These are phyloP conservation scores for Fusarium avenaceum DNA, from an alignment of 2,329 filamentous ascomycete species.

Conservation along the genomic window DNA sequence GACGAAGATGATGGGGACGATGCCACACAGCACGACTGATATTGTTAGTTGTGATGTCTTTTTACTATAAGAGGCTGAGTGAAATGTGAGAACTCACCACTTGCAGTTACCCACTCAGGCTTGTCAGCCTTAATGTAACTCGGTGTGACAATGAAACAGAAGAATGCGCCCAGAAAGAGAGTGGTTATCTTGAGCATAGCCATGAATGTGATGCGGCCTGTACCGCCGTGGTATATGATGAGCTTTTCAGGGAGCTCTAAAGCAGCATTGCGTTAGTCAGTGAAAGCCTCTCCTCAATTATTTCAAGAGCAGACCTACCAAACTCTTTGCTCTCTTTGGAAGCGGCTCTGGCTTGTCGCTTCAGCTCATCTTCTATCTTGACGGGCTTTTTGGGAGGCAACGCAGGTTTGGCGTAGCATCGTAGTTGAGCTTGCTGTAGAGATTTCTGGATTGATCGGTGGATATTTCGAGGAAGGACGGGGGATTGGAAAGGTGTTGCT, in stretches of 20 bases:
- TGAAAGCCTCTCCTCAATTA: neutral
- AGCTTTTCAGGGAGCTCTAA: conserved; percentile 69
- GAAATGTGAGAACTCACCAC: conserved; percentile 52
- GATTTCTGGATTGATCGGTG: conserved; percentile 44
- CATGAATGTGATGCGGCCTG: conserved; percentile 74
- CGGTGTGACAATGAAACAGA: conserved; percentile 73
- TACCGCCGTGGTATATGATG: conserved; percentile 82
- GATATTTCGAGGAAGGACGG: conserved; percentile 30
- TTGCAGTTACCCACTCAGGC: conserved; percentile 52
- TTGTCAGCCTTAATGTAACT: conserved; percentile 63
- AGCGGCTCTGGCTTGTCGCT: conserved; percentile 48
- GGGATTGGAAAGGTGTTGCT: neutral
- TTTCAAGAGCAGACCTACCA: conserved; percentile 20
- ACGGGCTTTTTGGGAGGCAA: conserved; percentile 24
- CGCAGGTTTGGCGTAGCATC: conserved; percentile 46
- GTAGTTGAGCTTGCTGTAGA: conserved; percentile 42
- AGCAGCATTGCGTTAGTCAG: neutral
- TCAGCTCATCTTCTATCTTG: conserved; percentile 47
- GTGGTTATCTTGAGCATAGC: conserved; percentile 79
- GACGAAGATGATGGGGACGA: conserved; percentile 75
- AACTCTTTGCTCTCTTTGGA: conserved; percentile 38
- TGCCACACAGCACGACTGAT: conserved; percentile 70
- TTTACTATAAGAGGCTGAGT: neutral
- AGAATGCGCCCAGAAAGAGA: conserved; percentile 76
- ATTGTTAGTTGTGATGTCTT: conserved; percentile 9